Base-by-base conservation (phyloP, 352 stramenopile genomes). In the Elongisporangium undulatum region DNA sequence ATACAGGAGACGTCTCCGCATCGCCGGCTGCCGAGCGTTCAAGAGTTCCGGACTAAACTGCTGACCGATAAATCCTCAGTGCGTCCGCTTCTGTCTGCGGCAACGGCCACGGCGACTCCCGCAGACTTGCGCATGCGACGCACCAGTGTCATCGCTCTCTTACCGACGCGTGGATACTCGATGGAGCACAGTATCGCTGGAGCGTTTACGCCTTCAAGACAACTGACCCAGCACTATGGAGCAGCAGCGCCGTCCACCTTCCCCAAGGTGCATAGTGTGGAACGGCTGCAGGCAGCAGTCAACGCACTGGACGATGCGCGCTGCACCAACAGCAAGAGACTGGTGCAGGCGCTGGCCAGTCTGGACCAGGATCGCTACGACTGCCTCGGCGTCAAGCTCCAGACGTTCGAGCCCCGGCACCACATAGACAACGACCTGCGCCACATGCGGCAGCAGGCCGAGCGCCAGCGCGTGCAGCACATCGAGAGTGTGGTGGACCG, bases 371-470 rank as follows among this genome's bases (percentile, higher is more conserved):
- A 84, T 56, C 78, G 83, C 8, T 69, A 66, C 39, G 67, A 85
- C 26, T 90, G 80, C 56, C 59, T 92, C 22, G 56, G 62, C 2
- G 24, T 63, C 48, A 90, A 92, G 58, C 89, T 77, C 62, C 59
- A 69, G 45, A 69, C 72, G 39, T 69, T 89, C 15, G 16, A 56
- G 19, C 58, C 85, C 20, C 53, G 69, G 12, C 62, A 68, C 23
- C 67, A 86, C 49, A 49, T 76, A 20, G 49, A 66, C 8, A 54
- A 72, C 2, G 79, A 89, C 52, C 56, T 92, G 34, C 53, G 56
- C 12, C 48, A 63, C 12, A 88, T 92, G 82, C 79, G 81, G n/a
- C 54, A 64, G 20, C 51, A 52, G 0, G 78, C 82, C 3, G 82
- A 92, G 58, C 19, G 53, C 17, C 57, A 77, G 1, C 80, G 80